These are phyloP conservation scores for Pseudocercospora macadamiae DNA, from an alignment of 2,329 filamentous ascomycete genomes.

Conservation along the genomic window DNA sequence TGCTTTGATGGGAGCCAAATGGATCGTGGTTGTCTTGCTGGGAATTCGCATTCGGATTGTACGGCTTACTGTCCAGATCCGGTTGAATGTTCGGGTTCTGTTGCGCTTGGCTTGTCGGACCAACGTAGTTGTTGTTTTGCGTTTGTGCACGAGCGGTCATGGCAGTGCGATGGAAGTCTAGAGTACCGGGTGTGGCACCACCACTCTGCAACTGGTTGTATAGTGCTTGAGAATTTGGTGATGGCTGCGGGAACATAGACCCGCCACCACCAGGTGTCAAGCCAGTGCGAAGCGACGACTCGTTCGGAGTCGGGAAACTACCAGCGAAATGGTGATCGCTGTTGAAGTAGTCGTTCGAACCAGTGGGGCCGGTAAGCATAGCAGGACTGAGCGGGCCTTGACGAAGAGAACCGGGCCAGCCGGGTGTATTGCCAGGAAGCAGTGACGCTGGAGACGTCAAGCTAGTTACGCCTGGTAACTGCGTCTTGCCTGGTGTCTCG, in stretches of 20 bases:
- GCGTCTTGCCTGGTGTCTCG: slow-evolving; percentile 78
- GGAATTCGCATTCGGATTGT: slow-evolving; percentile 53
- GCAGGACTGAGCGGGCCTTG: slow-evolving; percentile 94
- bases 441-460: slow-evolving; percentile 88
- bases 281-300: slow-evolving; percentile 88
- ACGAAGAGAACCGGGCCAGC: slow-evolving; percentile 85
- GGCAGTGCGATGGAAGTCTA: slow-evolving; percentile 94
- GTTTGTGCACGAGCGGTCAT: slow-evolving; percentile 74
- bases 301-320: slow-evolving; percentile 92
- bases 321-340: slow-evolving; percentile 74
- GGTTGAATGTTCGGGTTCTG: slow-evolving; percentile 45
- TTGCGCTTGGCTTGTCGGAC: slow-evolving; percentile 48
- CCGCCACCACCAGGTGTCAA: slow-evolving; percentile 92
- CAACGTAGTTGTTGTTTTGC: slow-evolving; percentile 40
- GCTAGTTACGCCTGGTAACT: slow-evolving; percentile 86
- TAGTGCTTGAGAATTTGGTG: slow-evolving; percentile 81
- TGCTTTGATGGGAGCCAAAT: slow-evolving; percentile 85
- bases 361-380: slow-evolving; percentile 84
- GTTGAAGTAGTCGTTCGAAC: slow-evolving; percentile 76
- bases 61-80: slow-evolving; percentile 50
- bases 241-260: slow-evolving; percentile 94
- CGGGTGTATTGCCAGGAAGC: slow-evolving; percentile 71
- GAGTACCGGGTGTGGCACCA: slow-evolving; percentile 82
- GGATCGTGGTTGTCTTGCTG: slow-evolving; percentile 57
- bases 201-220: slow-evolving; percentile 79